Evolutionary conservation across 1,139 yeast species (phyloP).

Genomic region (Candida tunisiensis): DNA sequence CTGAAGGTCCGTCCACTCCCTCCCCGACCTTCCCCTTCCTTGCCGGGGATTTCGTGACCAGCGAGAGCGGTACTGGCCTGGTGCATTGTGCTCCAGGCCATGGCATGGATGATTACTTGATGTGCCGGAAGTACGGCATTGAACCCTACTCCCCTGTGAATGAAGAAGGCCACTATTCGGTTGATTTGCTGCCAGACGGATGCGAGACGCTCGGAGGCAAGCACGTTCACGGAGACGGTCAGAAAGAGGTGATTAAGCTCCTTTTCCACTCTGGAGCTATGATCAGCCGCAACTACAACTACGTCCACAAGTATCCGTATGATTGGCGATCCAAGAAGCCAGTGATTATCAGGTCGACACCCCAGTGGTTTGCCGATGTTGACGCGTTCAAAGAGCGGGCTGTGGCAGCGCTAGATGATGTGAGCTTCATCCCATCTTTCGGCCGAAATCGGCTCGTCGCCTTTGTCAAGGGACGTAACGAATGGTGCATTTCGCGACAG

Average conservation of each 20-base stretch:
- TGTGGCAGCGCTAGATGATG: conserved; percentile 37
- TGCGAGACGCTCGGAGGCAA: conserved; percentile 31
- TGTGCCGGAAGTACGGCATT: conserved; percentile 43
- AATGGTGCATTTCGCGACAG: conserved; percentile 97
- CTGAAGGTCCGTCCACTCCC: conserved; percentile 30
- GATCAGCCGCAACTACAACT: conserved; percentile 30
- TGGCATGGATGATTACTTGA: conserved; percentile 81
- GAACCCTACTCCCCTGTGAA: conserved; percentile 65
- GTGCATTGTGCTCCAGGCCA: conserved; percentile 98
- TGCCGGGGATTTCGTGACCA: conserved; percentile 71
- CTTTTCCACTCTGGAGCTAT: conserved; percentile 31
- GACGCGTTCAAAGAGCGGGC: conserved; percentile 55
- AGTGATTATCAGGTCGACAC: conserved; percentile 86
- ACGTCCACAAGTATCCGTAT: conserved; percentile 79
- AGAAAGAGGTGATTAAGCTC: conserved; percentile 27
- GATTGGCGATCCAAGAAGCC: conserved; percentile 97
- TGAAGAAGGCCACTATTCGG: conserved; percentile 46
- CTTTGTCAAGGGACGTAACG: conserved; percentile 63
- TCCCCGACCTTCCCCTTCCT: conserved; percentile 36
- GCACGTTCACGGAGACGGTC: conserved; percentile 47
- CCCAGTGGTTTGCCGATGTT: conserved; percentile 93
- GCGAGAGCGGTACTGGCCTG: conserved; percentile 77
- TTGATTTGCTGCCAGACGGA: conserved; percentile 30
- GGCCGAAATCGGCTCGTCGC: conserved; percentile 59
- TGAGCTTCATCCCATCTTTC: conserved; percentile 52